Base-by-base conservation (phyloP, 139 green algal species). In the Closterium sp. region DNA sequence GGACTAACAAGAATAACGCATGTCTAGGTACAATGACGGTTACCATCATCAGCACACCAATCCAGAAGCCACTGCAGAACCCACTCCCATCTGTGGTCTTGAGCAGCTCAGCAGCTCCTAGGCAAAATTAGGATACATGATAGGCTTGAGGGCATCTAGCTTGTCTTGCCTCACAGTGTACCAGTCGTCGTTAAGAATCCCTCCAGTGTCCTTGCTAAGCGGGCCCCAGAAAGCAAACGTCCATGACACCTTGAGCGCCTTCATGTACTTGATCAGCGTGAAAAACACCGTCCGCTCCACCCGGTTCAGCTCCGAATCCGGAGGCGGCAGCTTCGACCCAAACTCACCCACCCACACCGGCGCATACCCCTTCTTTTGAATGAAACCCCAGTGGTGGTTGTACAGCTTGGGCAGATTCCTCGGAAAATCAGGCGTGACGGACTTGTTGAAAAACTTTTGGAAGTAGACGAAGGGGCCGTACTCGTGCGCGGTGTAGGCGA, bases 301-400 rank as follows among this genome's bases (percentile, higher is more conserved):
- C 21, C 28, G n/a, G 85, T 87, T 31, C 85, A 87, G 85, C 85
- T 30, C 28, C 85, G 28, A 30, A 31, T 87, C 28, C 19, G 28
- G 28, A 17, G n/a, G 85, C 10, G 85, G 85, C 19, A 32, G 87
- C 10, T 88, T 88, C 29, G 86, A 34, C 31, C 91, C 91, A 50
- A 86, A 93, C 45, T 93, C 91, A 32, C 86, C 86, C 62, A 93
- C 88, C 86, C 86, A 93, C 11, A 93, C n/a, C 29, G 91, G 91
- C 31, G 32, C 31, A 13, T 32, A 22, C 38, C 70, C 38, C 24
- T 29, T 19, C 79, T 91, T 22, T n/a, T 50, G 19, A n/a, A 93
- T 86, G 7, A 87, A 91, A 27, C 91, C 91, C 86, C 86, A 93
- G 70, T 29, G 38, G 21, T 28, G 85, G 28, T 87, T 42, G 84